Conservation (phyloP, 805 yeast species). For the Barnettozyma botsteinii region DNA sequence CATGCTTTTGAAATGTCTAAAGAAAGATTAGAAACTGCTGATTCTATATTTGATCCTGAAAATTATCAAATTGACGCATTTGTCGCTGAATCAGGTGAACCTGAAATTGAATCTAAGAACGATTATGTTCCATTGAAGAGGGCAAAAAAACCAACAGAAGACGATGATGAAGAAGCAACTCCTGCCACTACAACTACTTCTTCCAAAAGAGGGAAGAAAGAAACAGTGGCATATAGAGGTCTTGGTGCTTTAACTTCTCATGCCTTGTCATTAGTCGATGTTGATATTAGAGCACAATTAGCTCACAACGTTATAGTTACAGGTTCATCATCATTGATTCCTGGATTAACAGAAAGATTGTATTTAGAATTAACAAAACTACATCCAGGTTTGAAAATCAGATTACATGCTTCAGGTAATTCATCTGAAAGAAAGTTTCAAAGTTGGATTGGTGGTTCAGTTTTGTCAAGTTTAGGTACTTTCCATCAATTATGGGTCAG, state of each 20-base stretch:
- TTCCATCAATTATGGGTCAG: conserved; percentile 96
- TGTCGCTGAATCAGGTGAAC: conserved; percentile 47
- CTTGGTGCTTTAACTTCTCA: conserved; percentile 56
- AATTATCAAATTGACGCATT: conserved; percentile 34
- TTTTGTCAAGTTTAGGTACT: conserved; percentile 81
- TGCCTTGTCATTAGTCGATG: conserved; percentile 57
- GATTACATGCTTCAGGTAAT: conserved; percentile 79
- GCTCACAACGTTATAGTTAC: conserved; percentile 87
- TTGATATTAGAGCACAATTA: conserved; percentile 75
- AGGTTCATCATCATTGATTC: conserved; percentile 76
- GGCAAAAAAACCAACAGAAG: conserved; percentile 32
- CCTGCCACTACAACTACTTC: conserved; percentile 13
- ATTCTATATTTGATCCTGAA: conserved; percentile 65
- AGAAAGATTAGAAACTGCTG: conserved; percentile 61
- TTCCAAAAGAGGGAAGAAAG: conserved; percentile 25
- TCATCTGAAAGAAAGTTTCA: conserved; percentile 71
- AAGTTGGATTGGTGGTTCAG: conserved; percentile 91
- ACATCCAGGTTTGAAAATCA: conserved; percentile 80
- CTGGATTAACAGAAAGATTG: conserved; percentile 75
- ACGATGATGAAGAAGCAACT: conserved; percentile 29
- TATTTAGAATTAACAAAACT: conserved; percentile 60
- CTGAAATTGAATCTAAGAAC: conserved; percentile 38
- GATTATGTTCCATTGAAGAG: conserved; percentile 75
- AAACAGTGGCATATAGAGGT: conserved; percentile 33
- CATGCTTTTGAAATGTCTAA: conserved; percentile 53